Conservation (phyloP, 257 asterid species). For the Ilex asprella region DNA sequence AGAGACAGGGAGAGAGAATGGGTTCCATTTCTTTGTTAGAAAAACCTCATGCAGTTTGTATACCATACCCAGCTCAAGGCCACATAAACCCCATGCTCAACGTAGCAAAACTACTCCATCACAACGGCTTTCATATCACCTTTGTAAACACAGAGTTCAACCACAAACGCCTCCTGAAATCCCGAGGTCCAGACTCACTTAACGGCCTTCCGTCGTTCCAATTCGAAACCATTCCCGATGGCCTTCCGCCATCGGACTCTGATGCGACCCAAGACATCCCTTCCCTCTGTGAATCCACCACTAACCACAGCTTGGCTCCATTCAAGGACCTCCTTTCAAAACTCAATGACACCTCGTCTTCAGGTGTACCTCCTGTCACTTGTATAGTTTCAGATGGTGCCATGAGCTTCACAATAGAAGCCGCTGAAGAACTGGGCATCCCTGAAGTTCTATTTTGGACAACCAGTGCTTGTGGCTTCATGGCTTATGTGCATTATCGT, state of each 20-base stretch:
- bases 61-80: conserved; percentile 32
- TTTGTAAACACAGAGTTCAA: conserved; percentile 22
- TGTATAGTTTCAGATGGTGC: conserved; percentile 21
- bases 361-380: conserved; percentile 21
- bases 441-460: conserved; percentile 25
- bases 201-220: conserved; percentile 22
- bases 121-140: conserved; percentile 25
- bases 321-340: conserved; percentile 14
- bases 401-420: conserved; percentile 21
- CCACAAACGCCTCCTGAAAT: conserved; percentile 20
- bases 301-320: conserved; percentile 12
- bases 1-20: conserved; percentile 6
- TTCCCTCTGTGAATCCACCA: conserved; percentile 17
- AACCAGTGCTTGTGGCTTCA: conserved; percentile 14
- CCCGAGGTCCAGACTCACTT: conserved; percentile 22
- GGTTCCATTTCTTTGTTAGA: conserved; percentile 13
- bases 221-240: conserved; percentile 27
- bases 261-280: conserved; percentile 25
- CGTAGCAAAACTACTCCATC: conserved; percentile 27
- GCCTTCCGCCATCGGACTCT: conserved; percentile 25
- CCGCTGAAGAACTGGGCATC: conserved; percentile 25
- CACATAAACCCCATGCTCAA: conserved; percentile 28
- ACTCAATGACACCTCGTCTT: conserved; percentile 10
- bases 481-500: conserved; percentile 13
- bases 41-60: conserved; percentile 30